phyloP scores from a whole-genome alignment of 208 protist species.

The Trypanosoma conorhini region DNA sequence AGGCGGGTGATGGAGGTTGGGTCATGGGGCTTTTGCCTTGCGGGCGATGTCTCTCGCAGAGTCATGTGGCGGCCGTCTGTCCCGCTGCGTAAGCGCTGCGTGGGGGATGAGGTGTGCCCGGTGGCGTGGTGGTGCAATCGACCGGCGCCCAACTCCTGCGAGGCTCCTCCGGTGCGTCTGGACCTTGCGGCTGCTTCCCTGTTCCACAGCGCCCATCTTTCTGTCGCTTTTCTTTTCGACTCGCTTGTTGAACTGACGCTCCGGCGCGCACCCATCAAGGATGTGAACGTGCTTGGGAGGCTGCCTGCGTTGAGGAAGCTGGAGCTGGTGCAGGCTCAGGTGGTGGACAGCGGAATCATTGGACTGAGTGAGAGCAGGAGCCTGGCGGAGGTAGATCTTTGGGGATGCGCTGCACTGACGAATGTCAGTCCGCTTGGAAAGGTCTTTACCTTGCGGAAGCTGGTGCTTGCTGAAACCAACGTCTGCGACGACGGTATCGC shows the following conservation, averaged over 20 bases:
- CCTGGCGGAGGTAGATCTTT: conserved; percentile 46
- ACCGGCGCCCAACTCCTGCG: background rate
- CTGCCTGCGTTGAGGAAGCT: conserved; percentile 42
- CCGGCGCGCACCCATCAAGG: conserved; percentile 20
- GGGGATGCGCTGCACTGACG: conserved; percentile 45
- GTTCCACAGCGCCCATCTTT: background rate
- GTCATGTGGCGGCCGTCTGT: conserved; percentile 7
- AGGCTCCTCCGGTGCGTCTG: background rate
- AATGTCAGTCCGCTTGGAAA: conserved; percentile 41
- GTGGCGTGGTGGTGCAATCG: conserved; percentile 24
- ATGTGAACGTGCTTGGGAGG: conserved; percentile 29
- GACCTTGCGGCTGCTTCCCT: background rate
- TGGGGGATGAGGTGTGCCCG: background rate
- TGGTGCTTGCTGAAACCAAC: conserved; percentile 13
- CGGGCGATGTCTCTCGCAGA: conserved; percentile 5
- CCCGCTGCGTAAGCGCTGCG: too few species aligned
- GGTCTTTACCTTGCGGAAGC: conserved; percentile 5
- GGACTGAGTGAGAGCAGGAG: conserved; percentile 15
- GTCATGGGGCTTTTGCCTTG: conserved; percentile 1
- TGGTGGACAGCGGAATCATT: conserved; percentile 19
- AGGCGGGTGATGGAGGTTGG: background rate
- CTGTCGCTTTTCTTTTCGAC: conserved; percentile 4
- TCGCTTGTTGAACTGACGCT: conserved; percentile 19
- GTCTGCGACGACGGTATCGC: conserved; percentile 11
- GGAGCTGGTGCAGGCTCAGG: conserved; percentile 33